These are phyloP conservation scores for Leishmania lainsoni DNA, from an alignment of 208 protist genomes.

Conservation along the genomic window DNA sequence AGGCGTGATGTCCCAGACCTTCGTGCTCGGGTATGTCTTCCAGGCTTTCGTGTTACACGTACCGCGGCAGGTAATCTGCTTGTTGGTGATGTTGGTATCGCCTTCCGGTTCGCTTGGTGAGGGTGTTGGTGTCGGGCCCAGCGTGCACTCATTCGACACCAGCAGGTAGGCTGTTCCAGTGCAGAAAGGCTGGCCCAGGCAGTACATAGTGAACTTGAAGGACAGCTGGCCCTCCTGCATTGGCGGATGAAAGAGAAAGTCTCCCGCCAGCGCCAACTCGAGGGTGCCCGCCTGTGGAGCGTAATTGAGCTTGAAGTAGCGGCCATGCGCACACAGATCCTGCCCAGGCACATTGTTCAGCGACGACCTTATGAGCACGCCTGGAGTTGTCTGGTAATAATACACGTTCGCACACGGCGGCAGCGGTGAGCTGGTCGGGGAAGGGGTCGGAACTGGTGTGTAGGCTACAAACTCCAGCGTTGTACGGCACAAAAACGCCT, in stretches of 20 bases:
- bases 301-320: slow-evolving; percentile 70
- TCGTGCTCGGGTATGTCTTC: slow-evolving; percentile 58
- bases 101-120: slow-evolving; percentile 7
- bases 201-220: slow-evolving; percentile 80
- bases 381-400: slow-evolving; percentile 65
- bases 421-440: slow-evolving; percentile 33
- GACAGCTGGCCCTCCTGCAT: slow-evolving; percentile 37
- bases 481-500: slow-evolving; percentile 50
- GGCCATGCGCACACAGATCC: slow-evolving; percentile 64
- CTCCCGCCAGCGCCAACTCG: slow-evolving; percentile 55
- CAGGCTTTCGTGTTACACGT: slow-evolving; percentile 76
- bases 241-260: slow-evolving; percentile 73
- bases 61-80: slow-evolving; percentile 70
- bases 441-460: slow-evolving; percentile 23
- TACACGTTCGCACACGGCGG: slow-evolving; percentile 74
- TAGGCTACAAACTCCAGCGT: slow-evolving; percentile 59
- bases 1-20: slow-evolving; percentile 71
- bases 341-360: slow-evolving; percentile 61
- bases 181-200: slow-evolving; percentile 62
- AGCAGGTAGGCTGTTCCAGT: slow-evolving; percentile 70
- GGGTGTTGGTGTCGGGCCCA: slow-evolving; percentile 31
- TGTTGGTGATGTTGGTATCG: slow-evolving; percentile 41
- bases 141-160: slow-evolving; percentile 52
- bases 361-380: slow-evolving; percentile 55
- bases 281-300: slow-evolving; percentile 46